Evolutionary conservation across 768 basidiomycete genomes (phyloP).

Genomic region (Suillus brevipes): DNA sequence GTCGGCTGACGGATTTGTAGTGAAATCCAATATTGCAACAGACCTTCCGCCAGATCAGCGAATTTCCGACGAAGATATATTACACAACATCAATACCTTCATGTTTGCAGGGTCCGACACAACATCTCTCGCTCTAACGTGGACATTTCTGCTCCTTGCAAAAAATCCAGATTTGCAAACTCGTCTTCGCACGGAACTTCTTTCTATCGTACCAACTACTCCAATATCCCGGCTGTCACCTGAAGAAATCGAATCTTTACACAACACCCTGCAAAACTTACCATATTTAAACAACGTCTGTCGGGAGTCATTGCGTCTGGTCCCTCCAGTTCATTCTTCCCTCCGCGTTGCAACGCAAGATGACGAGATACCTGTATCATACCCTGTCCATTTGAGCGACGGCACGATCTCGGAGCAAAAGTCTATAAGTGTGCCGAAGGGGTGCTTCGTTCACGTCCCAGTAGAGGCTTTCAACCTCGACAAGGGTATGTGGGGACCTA

Average conservation of each 20-base stretch:
- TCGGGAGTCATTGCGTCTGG: slow-evolving; percentile 73
- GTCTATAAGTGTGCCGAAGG: slow-evolving; percentile 59
- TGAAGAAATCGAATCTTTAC: slow-evolving; percentile 67
- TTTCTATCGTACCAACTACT: slow-evolving; percentile 42
- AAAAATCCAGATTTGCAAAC: slow-evolving; percentile 65
- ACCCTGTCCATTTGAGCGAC: slow-evolving; percentile 55
- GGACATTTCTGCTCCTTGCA: slow-evolving; percentile 79
- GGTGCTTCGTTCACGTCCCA: slow-evolving; percentile 74
- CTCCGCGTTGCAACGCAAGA: slow-evolving; percentile 76
- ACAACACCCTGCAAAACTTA: slow-evolving; percentile 55
- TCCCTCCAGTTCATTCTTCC: slow-evolving; percentile 81
- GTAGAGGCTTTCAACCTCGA: slow-evolving; percentile 81
- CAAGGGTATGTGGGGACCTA: slow-evolving; percentile 74
- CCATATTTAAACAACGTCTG: slow-evolving; percentile 77
- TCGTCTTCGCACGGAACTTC: slow-evolving; percentile 69
- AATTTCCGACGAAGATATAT: slow-evolving; percentile 85
- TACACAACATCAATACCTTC: slow-evolving; percentile 85
- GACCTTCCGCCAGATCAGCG: slow-evolving; percentile 69
- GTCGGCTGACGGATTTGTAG: slow-evolving; percentile 39
- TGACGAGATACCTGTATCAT: slow-evolving; percentile 72
- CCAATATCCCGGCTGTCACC: slow-evolving; percentile 48
- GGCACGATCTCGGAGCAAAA: slow-evolving; percentile 43
- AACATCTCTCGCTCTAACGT: slow-evolving; percentile 78
- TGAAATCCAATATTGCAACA: slow-evolving; percentile 77
- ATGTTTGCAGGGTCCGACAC: slow-evolving; percentile 92